Percentiles rank a stretch among this genome's conserved stretches.
Conservation (phyloP, 371 early-diverging fungal genomes). For the Blastocladiella emersonii region DNA sequence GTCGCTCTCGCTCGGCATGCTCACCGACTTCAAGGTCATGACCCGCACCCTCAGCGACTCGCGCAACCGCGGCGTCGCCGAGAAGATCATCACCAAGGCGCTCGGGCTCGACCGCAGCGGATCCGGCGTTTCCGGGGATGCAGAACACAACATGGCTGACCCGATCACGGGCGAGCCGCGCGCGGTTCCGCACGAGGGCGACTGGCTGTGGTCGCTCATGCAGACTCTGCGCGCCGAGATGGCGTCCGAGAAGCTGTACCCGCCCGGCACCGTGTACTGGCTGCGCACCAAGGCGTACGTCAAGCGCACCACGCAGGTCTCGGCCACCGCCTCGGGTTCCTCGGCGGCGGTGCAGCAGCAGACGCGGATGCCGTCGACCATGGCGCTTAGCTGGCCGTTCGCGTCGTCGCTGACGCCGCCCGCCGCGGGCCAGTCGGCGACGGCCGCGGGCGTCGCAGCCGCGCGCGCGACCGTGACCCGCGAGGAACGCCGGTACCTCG, state of each 20-base stretch:
- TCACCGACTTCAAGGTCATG: slow-evolving; percentile 57
- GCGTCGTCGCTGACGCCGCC: neutral
- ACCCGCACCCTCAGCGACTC: slow-evolving; percentile 51
- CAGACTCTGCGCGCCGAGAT: slow-evolving; percentile 67
- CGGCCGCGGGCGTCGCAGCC: neutral
- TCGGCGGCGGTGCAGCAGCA: neutral
- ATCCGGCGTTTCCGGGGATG: too few relatives aligned
- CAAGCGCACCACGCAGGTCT: neutral
- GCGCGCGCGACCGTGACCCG: neutral
- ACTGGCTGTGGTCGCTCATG: slow-evolving; percentile 70
- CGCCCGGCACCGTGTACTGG: slow-evolving; percentile 53
- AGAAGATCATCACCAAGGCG: slow-evolving; percentile 49
- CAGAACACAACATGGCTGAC: neutral
- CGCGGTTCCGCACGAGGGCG: slow-evolving; percentile 14
- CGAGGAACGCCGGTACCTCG: neutral
- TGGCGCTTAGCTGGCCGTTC: neutral
- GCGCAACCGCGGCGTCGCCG: slow-evolving; percentile 34
- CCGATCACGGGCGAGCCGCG: neutral
- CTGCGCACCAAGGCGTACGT: slow-evolving; percentile 12
- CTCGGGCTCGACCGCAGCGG: slow-evolving; percentile 23
- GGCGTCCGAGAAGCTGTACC: slow-evolving; percentile 63
- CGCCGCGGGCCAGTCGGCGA: neutral
- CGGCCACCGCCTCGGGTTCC: too few relatives aligned
- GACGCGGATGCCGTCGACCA: neutral
- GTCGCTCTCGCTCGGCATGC: slow-evolving; percentile 50